Conservation (phyloP, 1,284 basidiomycete genomes). For the Exobasidium rhododendri region DNA sequence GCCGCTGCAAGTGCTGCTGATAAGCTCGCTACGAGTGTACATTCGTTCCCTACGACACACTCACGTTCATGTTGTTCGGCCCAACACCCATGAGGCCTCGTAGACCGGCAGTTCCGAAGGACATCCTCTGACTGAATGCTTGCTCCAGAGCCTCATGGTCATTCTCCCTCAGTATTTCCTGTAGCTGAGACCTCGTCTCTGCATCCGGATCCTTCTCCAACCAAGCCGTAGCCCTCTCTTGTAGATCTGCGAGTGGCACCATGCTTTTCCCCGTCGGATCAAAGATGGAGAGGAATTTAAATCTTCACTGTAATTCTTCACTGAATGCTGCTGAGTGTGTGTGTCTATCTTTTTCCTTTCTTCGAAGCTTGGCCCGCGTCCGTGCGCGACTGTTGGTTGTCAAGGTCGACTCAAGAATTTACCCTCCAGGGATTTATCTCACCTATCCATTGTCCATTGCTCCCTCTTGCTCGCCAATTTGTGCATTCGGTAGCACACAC, state of each 20-base stretch:
- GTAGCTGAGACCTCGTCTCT: slow-evolving; percentile 25
- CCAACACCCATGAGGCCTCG: slow-evolving; percentile 43
- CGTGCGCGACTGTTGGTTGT: no score
- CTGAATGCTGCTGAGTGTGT: no score
- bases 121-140: slow-evolving; percentile 36
- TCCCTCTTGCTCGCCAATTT: no score
- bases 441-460: no score
- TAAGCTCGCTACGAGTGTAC: not conserved
- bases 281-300: not conserved
- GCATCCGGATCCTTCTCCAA: slow-evolving; percentile 39
- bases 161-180: slow-evolving; percentile 25
- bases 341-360: no score
- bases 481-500: no score
- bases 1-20: slow-evolving; percentile 28
- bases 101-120: slow-evolving; percentile 44
- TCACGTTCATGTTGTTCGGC: slow-evolving; percentile 41
- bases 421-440: no score
- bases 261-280: no score
- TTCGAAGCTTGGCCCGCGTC: no score
- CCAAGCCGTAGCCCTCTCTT: slow-evolving; percentile 18
- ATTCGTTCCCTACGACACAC: slow-evolving; percentile 7
- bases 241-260: not conserved
- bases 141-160: slow-evolving; percentile 28
- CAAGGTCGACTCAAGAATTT: no score
- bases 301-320: no score